Conservation (phyloP, 2,329 filamentous ascomycete genomes). For the Tolypocladium tropicale region DNA sequence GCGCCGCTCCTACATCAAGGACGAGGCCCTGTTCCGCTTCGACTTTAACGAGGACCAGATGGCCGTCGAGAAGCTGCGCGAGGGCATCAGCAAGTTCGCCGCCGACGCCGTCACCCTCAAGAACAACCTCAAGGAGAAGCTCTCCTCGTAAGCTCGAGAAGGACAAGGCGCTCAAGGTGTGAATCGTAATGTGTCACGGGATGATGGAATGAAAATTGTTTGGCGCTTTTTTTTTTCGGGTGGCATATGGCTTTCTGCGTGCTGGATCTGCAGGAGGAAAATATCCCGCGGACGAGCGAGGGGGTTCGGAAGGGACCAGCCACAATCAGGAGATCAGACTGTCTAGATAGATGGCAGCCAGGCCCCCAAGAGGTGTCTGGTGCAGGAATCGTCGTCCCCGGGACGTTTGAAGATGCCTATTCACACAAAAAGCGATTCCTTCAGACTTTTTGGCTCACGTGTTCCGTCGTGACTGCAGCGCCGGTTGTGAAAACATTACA, state of each 20-base stretch:
- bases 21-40: slow-evolving; percentile 91
- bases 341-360: neutral
- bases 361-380: neutral
- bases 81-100: slow-evolving; percentile 99
- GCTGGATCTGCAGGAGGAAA: neutral
- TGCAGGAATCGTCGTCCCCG: neutral
- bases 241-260: neutral
- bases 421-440: neutral
- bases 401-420: neutral
- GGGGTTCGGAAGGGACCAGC: neutral
- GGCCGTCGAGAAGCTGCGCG: slow-evolving; percentile 97
- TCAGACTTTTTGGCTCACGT: neutral
- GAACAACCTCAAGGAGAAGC: slow-evolving; percentile 82
- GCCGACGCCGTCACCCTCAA: slow-evolving; percentile 92
- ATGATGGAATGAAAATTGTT: neutral
- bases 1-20: slow-evolving; percentile 84
- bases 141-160: slow-evolving; percentile 26
- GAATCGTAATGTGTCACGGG: neutral
- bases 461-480: neutral
- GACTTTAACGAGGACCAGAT: slow-evolving; percentile 99
- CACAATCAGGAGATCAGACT: neutral
- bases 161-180: too few relatives aligned
- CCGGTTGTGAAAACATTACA: neutral
- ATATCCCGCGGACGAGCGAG: neutral
- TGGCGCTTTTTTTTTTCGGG: neutral